These are phyloP conservation scores for Boletus rufocinnamomeus DNA, from an alignment of 768 basidiomycete genomes.

Conservation along the genomic window DNA sequence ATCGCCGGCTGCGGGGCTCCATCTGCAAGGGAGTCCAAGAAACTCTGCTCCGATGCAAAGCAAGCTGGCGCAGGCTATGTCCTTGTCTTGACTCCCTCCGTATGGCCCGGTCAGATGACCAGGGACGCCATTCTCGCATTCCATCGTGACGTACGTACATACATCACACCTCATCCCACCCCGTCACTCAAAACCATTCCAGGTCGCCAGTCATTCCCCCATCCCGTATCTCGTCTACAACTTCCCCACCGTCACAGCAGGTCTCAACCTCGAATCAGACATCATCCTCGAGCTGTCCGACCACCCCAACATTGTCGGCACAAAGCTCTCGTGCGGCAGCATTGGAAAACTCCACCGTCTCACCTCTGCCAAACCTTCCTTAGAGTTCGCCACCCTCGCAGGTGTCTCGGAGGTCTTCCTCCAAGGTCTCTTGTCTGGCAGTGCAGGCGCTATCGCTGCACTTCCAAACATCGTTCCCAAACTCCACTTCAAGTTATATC, in stretches of 20 bases:
- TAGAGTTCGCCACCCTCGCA: conserved; percentile 69
- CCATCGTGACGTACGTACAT: conserved; percentile 54
- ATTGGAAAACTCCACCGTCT: conserved; percentile 83
- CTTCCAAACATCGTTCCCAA: conserved; percentile 64
- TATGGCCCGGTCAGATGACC: conserved; percentile 68
- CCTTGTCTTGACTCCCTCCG: conserved; percentile 73
- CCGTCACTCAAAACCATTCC: background rate
- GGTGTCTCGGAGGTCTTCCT: conserved; percentile 73
- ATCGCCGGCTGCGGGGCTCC: conserved; percentile 86
- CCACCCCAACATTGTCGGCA: conserved; percentile 86
- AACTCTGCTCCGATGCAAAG: conserved; percentile 69
- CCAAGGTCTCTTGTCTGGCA: conserved; percentile 60
- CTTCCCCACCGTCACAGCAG: conserved; percentile 79
- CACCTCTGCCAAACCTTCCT: conserved; percentile 53
- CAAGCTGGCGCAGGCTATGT: conserved; percentile 82
- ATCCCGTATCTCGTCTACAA: conserved; percentile 83
- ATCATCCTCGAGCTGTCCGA: conserved; percentile 63
- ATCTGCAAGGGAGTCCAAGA: conserved; percentile 73
- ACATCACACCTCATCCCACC: background rate
- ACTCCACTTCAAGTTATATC: conserved; percentile 51
- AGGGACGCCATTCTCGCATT: conserved; percentile 63
- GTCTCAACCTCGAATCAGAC: conserved; percentile 84
- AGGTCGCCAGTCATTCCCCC: conserved; percentile 71
- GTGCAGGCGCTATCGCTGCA: conserved; percentile 67
- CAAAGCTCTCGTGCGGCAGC: conserved; percentile 82